These are phyloP conservation scores for Orbilia oligospora DNA, from an alignment of 2,329 filamentous ascomycete genomes.

Conservation along the genomic window DNA sequence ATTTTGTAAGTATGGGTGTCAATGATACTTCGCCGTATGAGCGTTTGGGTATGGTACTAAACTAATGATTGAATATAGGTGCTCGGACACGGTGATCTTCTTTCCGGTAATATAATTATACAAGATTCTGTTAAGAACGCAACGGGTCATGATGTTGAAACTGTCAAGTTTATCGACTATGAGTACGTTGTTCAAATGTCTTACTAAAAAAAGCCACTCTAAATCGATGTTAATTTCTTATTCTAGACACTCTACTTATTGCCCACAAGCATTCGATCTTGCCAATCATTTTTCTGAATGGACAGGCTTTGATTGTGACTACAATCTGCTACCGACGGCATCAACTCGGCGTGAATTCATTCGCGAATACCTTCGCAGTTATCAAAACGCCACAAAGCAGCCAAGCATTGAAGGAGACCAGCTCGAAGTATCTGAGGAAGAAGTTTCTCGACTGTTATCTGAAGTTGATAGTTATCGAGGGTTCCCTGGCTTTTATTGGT, in stretches of 20 bases:
- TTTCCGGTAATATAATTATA: slow-evolving; percentile 94
- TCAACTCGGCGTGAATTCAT: slow-evolving; percentile 84
- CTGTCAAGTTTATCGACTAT: neutral
- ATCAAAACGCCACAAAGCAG: slow-evolving; percentile 68
- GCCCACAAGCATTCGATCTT: slow-evolving; percentile 92
- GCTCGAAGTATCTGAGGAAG: neutral
- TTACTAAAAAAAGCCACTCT: too few relatives aligned
- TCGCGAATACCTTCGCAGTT: slow-evolving; percentile 82
- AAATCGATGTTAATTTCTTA: neutral
- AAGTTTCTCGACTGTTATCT: neutral
- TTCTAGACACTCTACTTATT: slow-evolving; percentile 82
- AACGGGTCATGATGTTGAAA: neutral
- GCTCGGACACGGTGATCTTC: slow-evolving; percentile 92
- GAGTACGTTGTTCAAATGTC: neutral
- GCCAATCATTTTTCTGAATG: slow-evolving; percentile 98
- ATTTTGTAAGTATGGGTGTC: neutral
- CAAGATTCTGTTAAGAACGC: too few relatives aligned
- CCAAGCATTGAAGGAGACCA: neutral
- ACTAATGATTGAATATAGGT: slow-evolving; percentile 68
- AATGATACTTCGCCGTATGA: neutral
- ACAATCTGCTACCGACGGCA: slow-evolving; percentile 81
- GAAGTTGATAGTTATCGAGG: neutral
- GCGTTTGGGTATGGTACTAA: neutral
- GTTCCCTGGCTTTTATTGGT: slow-evolving; percentile 1
- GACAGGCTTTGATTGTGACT: slow-evolving; percentile 96